Percentiles rank a stretch among this genome's conserved stretches.
Evolutionary conservation across 2,329 filamentous ascomycete species (phyloP).

Genomic region (Trichoderma polysporum): DNA sequence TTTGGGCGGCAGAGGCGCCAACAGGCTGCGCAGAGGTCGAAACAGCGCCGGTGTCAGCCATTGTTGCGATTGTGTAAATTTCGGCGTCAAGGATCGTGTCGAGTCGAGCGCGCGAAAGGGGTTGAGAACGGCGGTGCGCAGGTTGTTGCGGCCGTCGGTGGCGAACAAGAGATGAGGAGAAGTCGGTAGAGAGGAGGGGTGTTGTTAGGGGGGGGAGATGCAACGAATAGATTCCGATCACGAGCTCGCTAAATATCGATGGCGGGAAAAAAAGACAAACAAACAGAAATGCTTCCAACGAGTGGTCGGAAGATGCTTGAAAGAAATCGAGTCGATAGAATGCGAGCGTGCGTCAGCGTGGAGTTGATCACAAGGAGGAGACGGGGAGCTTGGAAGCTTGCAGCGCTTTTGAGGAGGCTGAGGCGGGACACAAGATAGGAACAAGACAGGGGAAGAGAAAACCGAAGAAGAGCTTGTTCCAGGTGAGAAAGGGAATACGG

Average conservation of each 20-base stretch:
- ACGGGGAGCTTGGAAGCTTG: slow-evolving; percentile 12
- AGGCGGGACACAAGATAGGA: slow-evolving; percentile 13
- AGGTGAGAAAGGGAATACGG: slow-evolving; percentile 22
- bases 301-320: not conserved
- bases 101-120: slow-evolving; percentile 1
- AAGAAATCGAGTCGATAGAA: not conserved
- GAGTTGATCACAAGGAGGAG: not conserved
- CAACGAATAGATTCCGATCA: slow-evolving; percentile 12
- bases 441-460: slow-evolving; percentile 20
- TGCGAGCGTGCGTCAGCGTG: not conserved
- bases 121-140: slow-evolving; percentile 7
- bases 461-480: slow-evolving; percentile 4
- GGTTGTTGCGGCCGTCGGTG: slow-evolving; percentile 13
- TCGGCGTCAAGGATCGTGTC: not conserved
- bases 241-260: slow-evolving; percentile 9
- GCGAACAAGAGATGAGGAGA: slow-evolving; percentile 12
- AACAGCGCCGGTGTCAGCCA: slow-evolving; percentile 75
- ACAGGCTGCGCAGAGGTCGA: slow-evolving; percentile 61
- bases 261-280: not conserved
- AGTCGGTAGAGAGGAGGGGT: slow-evolving; percentile 21
- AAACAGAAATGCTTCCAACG: not conserved
- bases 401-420: slow-evolving; percentile 14
- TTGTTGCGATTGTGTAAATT: slow-evolving; percentile 42
- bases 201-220: not conserved
- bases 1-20: slow-evolving; percentile 71